phyloP scores from a whole-genome alignment of 495 filamentous ascomycete species.

The Daldinia childiae region DNA sequence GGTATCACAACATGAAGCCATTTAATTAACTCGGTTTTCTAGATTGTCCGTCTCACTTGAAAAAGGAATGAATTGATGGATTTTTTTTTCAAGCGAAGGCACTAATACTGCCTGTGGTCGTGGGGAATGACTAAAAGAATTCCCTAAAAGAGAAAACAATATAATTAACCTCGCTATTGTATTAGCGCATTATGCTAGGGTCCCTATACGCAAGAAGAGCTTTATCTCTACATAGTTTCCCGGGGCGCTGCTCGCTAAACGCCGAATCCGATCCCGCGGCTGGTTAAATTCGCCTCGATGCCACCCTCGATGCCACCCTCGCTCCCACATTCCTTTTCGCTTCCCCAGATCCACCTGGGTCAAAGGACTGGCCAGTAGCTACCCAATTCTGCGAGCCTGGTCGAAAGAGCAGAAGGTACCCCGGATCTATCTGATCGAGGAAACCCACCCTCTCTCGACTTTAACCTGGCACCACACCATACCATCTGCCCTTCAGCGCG shows the following conservation, averaged over 20 bases:
- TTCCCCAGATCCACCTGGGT: constrained; percentile 39
- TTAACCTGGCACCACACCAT: constrained; percentile 6
- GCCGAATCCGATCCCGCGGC: constrained; percentile 12
- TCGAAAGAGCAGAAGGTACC: constrained; percentile 1
- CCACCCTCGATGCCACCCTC: constrained; percentile 24
- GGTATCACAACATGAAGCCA: not conserved
- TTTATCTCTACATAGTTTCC: too few species aligned
- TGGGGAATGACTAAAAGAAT: not conserved
- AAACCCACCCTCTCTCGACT: constrained; percentile 8
- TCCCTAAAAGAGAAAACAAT: not conserved
- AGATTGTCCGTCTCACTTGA: not conserved
- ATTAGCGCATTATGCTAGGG: too few species aligned
- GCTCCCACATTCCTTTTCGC: constrained; percentile 26
- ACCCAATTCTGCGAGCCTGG: constrained; percentile 1
- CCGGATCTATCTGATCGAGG: constrained; percentile 24
- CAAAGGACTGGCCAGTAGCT: constrained; percentile 20
- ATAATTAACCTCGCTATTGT: not conserved
- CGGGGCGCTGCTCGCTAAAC: constrained; percentile 22
- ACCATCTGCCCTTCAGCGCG: constrained; percentile 14
- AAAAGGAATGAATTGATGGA: not conserved
- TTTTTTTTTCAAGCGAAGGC: not conserved
- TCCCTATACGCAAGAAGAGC: not conserved
- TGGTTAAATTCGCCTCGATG: constrained; percentile 35
- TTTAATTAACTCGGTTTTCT: not conserved
- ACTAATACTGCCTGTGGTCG: not conserved